These are phyloP conservation scores for Emericellopsis cladophorae DNA, from an alignment of 2,329 filamentous ascomycete species.

Conservation along the genomic window DNA sequence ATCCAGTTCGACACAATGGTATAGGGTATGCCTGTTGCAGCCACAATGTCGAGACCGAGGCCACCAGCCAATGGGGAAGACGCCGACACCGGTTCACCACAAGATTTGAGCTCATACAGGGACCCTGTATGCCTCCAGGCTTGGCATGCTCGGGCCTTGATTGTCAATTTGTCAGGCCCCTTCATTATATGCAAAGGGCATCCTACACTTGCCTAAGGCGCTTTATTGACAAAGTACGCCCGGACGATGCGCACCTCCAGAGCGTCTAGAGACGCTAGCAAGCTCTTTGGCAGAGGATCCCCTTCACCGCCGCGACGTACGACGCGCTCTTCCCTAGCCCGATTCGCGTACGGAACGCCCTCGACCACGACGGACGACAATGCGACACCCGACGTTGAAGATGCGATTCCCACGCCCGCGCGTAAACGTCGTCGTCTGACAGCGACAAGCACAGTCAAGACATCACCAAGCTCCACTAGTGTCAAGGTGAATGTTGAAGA, in stretches of 20 bases:
- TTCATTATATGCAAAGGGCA: neutral
- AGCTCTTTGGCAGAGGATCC: slow-evolving; percentile 30
- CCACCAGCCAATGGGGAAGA: too few relatives aligned
- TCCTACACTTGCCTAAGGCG: neutral
- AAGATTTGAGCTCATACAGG: neutral
- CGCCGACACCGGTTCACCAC: too few relatives aligned
- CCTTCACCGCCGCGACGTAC: slow-evolving; percentile 26
- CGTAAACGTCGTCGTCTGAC: slow-evolving; percentile 17
- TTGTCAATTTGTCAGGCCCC: neutral
- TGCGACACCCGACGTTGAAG: slow-evolving; percentile 40
- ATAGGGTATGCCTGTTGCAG: too few relatives aligned
- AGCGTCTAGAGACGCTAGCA: slow-evolving; percentile 44
- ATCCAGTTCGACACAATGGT: too few relatives aligned
- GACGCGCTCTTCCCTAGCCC: slow-evolving; percentile 34
- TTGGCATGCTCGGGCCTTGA: neutral
- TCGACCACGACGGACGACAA: slow-evolving; percentile 6
- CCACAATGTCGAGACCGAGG: too few relatives aligned
- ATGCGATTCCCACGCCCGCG: slow-evolving; percentile 24
- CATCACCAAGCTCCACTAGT: slow-evolving; percentile 2
- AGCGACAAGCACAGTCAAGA: neutral
- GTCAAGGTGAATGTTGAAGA: slow-evolving; percentile 5
- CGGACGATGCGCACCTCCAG: slow-evolving; percentile 41
- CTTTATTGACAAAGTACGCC: neutral
- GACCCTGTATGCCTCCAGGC: neutral
- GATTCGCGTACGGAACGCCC: slow-evolving; percentile 26